Percentiles rank a stretch among this genome's conserved stretches.
Conservation (phyloP, 352 stramenopile species). For the Pythium utonaiense region DNA sequence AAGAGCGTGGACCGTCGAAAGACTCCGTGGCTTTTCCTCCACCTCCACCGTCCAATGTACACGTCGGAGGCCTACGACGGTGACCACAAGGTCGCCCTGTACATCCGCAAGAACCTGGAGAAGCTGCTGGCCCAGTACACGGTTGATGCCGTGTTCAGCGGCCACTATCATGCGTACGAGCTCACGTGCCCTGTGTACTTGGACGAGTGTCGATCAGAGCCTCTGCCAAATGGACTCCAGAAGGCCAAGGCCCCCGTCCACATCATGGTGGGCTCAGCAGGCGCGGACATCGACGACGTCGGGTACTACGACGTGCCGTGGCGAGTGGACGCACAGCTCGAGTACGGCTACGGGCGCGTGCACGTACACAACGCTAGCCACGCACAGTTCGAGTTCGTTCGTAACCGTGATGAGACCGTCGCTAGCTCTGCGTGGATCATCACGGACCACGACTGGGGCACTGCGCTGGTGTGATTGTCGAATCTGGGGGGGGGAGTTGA, state of each 20-base stretch:
- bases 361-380: conserved; percentile 27
- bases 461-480: too few species aligned
- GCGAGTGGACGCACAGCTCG: conserved; percentile 13
- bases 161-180: conserved; percentile 30
- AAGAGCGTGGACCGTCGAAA: too few species aligned
- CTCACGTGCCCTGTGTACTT: conserved; percentile 25
- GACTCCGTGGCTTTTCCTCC: too few species aligned
- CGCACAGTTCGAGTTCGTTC: conserved; percentile 24
- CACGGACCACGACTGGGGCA: conserved; percentile 24
- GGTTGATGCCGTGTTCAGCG: conserved; percentile 27
- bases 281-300: conserved; percentile 21
- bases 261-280: conserved; percentile 30
- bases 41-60: conserved; percentile 29
- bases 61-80: conserved; percentile 10
- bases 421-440: conserved; percentile 23
- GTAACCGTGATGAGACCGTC: conserved; percentile 17
- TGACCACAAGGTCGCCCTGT: conserved; percentile 11
- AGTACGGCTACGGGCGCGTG: conserved; percentile 28
- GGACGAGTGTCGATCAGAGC: conserved; percentile 4
- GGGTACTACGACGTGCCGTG: conserved; percentile 23
- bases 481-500: background rate
- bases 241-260: conserved; percentile 25
- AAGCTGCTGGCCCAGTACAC: conserved; percentile 16
- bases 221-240: conserved; percentile 1
- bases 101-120: conserved; percentile 19